phyloP scores from a whole-genome alignment of 192 early-diverging fungal genomes.

The Coemansia sp. region DNA sequence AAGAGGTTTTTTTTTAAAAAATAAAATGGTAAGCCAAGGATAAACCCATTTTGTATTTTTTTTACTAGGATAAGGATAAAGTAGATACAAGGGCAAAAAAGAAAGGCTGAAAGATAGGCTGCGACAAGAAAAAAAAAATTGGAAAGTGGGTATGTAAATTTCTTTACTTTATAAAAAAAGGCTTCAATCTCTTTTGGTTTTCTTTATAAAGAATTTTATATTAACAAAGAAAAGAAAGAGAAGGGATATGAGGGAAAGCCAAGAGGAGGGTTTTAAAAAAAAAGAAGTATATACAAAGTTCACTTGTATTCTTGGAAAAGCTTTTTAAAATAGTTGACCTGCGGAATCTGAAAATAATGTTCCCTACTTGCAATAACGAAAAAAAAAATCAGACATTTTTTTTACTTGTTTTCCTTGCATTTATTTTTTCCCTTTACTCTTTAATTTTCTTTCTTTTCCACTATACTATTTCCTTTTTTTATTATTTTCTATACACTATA shows the following conservation, averaged over 20 bases:
- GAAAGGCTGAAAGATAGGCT: too few species aligned
- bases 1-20: background rate
- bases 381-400: background rate
- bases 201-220: background rate
- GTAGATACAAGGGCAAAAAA: too few species aligned
- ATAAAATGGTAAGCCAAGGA: constrained; percentile 1
- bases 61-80: too few species aligned
- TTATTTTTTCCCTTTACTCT: constrained; percentile 8
- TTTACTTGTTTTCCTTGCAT: constrained; percentile 1
- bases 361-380: background rate
- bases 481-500: background rate
- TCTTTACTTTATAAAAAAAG: background rate
- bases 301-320: too few species aligned
- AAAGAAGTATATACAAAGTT: background rate
- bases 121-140: too few species aligned
- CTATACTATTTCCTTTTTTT: constrained; percentile 10
- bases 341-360: too few species aligned
- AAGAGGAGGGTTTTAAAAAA: background rate
- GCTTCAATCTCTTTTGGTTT: background rate
- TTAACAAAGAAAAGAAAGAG: background rate
- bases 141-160: too few species aligned
- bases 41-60: too few species aligned
- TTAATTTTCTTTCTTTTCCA: constrained; percentile 4
- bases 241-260: background rate
- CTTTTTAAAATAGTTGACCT: too few species aligned